Percentiles rank a stretch among this genome's conserved stretches.
Evolutionary conservation across 106 monocot species (phyloP).

Genomic region (Dactylorhiza incarnata): DNA sequence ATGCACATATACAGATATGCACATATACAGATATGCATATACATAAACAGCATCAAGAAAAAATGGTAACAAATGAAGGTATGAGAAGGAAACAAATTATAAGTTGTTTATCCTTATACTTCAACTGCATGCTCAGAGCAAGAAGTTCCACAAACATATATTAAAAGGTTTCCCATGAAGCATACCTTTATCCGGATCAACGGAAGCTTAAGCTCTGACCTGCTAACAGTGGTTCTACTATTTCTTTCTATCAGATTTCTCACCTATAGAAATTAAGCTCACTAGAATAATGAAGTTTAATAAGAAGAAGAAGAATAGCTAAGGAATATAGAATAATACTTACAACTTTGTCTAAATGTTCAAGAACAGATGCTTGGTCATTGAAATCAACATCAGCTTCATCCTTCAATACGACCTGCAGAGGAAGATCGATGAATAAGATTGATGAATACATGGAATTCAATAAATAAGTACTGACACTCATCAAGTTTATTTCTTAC

Average conservation of each 20-base stretch:
- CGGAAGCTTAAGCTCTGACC: slow-evolving; percentile 84
- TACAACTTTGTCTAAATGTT: slow-evolving; percentile 90
- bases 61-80: too few relatives aligned
- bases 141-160: background rate
- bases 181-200: slow-evolving; percentile 83
- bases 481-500: slow-evolving; percentile 39
- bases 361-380: slow-evolving; percentile 90
- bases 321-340: slow-evolving; percentile 17
- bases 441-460: slow-evolving; percentile 7
- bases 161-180: background rate
- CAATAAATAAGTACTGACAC: background rate
- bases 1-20: too few relatives aligned
- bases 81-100: too few relatives aligned
- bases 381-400: slow-evolving; percentile 86
- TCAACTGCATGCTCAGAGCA: background rate
- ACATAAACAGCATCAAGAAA: too few relatives aligned
- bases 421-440: slow-evolving; percentile 5
- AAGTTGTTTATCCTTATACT: background rate
- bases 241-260: slow-evolving; percentile 79
- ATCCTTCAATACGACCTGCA: slow-evolving; percentile 96
- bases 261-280: slow-evolving; percentile 42
- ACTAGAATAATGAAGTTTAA: background rate
- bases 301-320: background rate
- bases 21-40: too few relatives aligned
- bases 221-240: slow-evolving; percentile 31